These are phyloP conservation scores for Solanum paucissectum DNA, from an alignment of 257 asterid genomes.

Conservation along the genomic window DNA sequence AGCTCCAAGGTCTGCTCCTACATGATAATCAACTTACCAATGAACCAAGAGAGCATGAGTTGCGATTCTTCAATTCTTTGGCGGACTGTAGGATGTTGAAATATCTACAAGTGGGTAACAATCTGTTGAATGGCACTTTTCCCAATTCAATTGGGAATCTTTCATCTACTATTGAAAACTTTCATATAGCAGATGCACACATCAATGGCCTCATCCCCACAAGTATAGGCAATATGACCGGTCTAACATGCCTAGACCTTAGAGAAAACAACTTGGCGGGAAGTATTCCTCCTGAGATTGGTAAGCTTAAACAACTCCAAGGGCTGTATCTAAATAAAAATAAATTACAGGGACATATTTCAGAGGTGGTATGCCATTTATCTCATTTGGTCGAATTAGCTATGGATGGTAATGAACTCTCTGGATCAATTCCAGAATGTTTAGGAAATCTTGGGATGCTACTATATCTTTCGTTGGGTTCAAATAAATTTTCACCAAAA, in stretches of 20 bases:
- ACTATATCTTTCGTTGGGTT: slow-evolving; percentile 3
- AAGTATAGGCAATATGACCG: not conserved
- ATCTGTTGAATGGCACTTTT: slow-evolving; percentile 9
- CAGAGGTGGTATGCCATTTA: slow-evolving; percentile 7
- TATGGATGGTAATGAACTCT: slow-evolving; percentile 7
- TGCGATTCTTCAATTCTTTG: slow-evolving; percentile 16
- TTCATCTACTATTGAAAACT: slow-evolving; percentile 10
- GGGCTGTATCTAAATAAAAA: not conserved
- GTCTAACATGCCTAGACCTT: rapidly evolving
- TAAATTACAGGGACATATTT: slow-evolving; percentile 14
- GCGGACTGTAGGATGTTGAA: slow-evolving; percentile 13
- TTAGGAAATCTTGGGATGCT: slow-evolving; percentile 16
- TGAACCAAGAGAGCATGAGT: not conserved
- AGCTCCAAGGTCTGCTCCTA: slow-evolving; percentile 3
- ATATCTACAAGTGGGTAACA: slow-evolving; percentile 3
- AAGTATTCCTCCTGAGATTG: too few species aligned
- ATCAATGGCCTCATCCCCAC: not conserved
- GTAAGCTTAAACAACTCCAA: too few species aligned
- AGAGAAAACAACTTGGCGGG: too few species aligned
- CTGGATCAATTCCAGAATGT: slow-evolving; percentile 19
- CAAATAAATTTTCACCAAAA: slow-evolving; percentile 15
- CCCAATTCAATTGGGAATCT: slow-evolving; percentile 22
- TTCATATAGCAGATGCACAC: not conserved
- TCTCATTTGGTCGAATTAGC: slow-evolving; percentile 7
- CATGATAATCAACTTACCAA: not conserved